Conservation (phyloP, 352 stramenopile genomes). For the Chrysophaeum taylorii region DNA sequence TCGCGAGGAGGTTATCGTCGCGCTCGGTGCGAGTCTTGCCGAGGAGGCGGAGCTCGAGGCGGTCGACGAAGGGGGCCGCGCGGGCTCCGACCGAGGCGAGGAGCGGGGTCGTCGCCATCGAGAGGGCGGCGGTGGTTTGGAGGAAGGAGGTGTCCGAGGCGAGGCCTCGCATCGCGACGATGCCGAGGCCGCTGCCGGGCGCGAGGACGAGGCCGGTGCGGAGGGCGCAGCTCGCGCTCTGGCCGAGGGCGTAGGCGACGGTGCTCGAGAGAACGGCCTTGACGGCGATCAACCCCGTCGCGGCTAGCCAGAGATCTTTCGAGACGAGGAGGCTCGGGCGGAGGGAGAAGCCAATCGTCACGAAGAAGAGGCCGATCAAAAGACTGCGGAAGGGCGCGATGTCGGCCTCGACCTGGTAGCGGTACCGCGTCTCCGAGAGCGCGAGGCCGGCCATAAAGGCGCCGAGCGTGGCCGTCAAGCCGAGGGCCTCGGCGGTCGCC, state of each 20-base stretch:
- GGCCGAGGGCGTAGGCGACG: slow-evolving; percentile 36
- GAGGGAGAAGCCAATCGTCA: slow-evolving; percentile 77
- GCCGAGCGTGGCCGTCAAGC: slow-evolving; percentile 64
- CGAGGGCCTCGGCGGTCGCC: slow-evolving; percentile 64
- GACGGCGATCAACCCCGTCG: slow-evolving; percentile 33
- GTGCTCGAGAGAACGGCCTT: slow-evolving; percentile 37
- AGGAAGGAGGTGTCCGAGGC: slow-evolving; percentile 51
- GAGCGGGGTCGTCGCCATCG: slow-evolving; percentile 65
- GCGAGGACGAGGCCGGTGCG: slow-evolving; percentile 62
- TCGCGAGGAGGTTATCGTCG: no score
- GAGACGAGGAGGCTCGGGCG: slow-evolving; percentile 56
- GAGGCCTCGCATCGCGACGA: slow-evolving; percentile 62
- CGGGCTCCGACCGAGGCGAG: slow-evolving; percentile 41
- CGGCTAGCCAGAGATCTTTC: slow-evolving; percentile 28
- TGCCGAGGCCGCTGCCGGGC: slow-evolving; percentile 69
- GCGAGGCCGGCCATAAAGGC: slow-evolving; percentile 57
- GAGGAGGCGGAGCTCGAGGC: background rate
- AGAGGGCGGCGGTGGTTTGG: slow-evolving; percentile 62
- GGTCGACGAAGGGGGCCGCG: background rate
- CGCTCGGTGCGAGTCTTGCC: background rate
- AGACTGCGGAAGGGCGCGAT: slow-evolving; percentile 67
- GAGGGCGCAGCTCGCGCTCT: slow-evolving; percentile 48
- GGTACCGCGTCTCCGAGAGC: slow-evolving; percentile 66
- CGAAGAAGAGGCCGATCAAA: slow-evolving; percentile 73
- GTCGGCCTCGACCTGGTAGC: slow-evolving; percentile 69